Evolutionary conservation across 2,329 filamentous ascomycete genomes (phyloP), one percentile per base, ranked within the genome.

Genomic region (Amylocarpus encephaloides): DNA sequence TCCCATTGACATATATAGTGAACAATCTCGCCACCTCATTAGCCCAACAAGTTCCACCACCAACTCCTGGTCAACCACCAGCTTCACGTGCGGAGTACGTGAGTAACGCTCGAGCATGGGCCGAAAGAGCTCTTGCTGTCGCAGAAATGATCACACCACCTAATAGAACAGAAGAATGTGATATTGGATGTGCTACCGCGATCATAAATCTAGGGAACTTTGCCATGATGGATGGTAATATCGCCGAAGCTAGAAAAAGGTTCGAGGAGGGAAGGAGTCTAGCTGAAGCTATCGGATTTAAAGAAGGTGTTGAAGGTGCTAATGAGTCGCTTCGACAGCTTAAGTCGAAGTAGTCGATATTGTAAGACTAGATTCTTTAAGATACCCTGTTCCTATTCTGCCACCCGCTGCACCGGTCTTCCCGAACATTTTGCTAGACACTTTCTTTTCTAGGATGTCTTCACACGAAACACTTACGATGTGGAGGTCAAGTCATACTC

Each of bases 201-300:
- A 82, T 87, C n/a, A 86, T 88, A 67, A 95, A 94, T 64, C 78
- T 95, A 47, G 92, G 83, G 19, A 87, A 94, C 61, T 84, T 96
- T 59, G 85, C 87, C 0, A 82, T 86, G 57, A 83, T 93, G 78
- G 70, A 83, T 52, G 84, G 85, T 1, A 77, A 86, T 59, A 62
- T 74, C 1, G 71, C 72, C 3, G 76, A 86, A 57, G 90, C 92
- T 1, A 76, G 76, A 60, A 75, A 74, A 59, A 79, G 78, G 63
- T 95, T 87, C 63, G 70, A 76, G 48, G 79, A 94, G 64, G 85
- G 86, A 9, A 76, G 80, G 48, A 74, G 74, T 16, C 66, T 92
- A 66, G 77, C 79, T 54, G 72, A 70, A 58, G 73, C 71, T 57
- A 64, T 83, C 40, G 73, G 70, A 0, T 80, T 82, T 53, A 60